phyloP scores from a whole-genome alignment of 2,329 filamentous ascomycete species.

The Penicillium sp. region DNA sequence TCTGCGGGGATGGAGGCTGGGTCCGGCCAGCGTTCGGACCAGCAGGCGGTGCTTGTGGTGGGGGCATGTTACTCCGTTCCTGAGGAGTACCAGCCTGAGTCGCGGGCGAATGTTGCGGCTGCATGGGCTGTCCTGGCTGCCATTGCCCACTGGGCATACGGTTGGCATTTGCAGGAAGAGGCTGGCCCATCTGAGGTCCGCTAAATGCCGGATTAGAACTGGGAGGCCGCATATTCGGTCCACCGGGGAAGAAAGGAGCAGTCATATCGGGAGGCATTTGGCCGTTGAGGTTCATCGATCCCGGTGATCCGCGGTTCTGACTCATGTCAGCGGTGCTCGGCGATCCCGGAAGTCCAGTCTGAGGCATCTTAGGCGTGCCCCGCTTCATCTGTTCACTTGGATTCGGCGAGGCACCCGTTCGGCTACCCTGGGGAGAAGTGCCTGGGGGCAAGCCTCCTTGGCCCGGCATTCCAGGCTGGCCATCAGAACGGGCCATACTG shows the following conservation, averaged over 20 bases:
- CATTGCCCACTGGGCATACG: conserved; percentile 41
- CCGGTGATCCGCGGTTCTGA: conserved; percentile 55
- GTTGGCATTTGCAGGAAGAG: conserved; percentile 37
- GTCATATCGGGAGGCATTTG: conserved; percentile 48
- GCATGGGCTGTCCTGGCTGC: conserved; percentile 43
- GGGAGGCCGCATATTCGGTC: conserved; percentile 53
- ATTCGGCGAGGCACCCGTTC: conserved; percentile 55
- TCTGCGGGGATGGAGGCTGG: conserved; percentile 43
- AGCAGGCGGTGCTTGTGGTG: conserved; percentile 42
- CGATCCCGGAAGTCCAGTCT: conserved; percentile 51
- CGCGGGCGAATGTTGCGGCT: conserved; percentile 42
- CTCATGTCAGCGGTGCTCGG: conserved; percentile 55
- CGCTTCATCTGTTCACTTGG: conserved; percentile 59
- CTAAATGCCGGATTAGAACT: conserved; percentile 49
- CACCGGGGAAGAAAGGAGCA: conserved; percentile 39
- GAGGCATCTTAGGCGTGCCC: conserved; percentile 56
- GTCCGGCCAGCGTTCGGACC: conserved; percentile 38
- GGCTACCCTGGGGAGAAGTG: conserved; percentile 54
- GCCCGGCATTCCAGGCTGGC: conserved; percentile 43
- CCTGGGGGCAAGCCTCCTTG: conserved; percentile 46
- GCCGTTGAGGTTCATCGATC: conserved; percentile 51
- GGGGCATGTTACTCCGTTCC: conserved; percentile 50
- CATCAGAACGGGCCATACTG: conserved; percentile 48
- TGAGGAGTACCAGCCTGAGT: conserved; percentile 50
- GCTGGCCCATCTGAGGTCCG: conserved; percentile 41